These are phyloP conservation scores for Carpinus viminea DNA, from an alignment of 306 rosid genomes.

Conservation along the genomic window DNA sequence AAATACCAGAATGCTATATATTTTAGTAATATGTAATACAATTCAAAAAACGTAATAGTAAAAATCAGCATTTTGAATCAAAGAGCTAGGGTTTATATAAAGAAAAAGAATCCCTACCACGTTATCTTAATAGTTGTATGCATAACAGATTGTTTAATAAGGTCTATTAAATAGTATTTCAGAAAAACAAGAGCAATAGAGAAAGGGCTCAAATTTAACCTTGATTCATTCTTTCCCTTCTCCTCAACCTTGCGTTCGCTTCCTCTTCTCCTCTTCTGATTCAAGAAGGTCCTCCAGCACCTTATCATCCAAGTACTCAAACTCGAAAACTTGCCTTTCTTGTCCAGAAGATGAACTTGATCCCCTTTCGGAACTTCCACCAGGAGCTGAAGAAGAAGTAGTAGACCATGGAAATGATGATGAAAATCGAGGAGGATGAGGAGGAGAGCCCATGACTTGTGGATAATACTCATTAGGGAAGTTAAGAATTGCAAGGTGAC, in stretches of 20 bases:
- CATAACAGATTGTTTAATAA: too few species aligned
- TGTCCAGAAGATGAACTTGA: slow-evolving; percentile 18
- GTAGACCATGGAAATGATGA: slow-evolving; percentile 26
- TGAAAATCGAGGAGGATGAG: slow-evolving; percentile 56
- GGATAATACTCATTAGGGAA: slow-evolving; percentile 81
- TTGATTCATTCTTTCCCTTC: neutral
- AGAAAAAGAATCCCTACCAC: too few species aligned
- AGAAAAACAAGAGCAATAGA: neutral
- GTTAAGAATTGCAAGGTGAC: slow-evolving; percentile 74
- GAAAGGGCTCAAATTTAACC: neutral
- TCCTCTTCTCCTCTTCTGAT: slow-evolving; percentile 46
- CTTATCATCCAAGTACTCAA: slow-evolving; percentile 66
- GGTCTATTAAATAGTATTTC: too few species aligned
- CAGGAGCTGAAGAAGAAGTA: slow-evolving; percentile 14
- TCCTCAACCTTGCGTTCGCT: slow-evolving; percentile 23
- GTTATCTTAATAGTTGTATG: too few species aligned
- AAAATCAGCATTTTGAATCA: too few species aligned
- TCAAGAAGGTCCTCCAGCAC: slow-evolving; percentile 83
- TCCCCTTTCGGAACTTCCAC: slow-evolving; percentile 27
- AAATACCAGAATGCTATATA: too few species aligned
- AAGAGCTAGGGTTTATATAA: too few species aligned
- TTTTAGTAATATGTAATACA: too few species aligned
- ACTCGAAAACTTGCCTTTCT: slow-evolving; percentile 57
- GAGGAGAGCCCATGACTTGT: slow-evolving; percentile 53
- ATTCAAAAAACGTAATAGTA: too few species aligned